A percentile compares a stretch with the other conserved stretches of the same genome.
Conservation (phyloP, 2,329 filamentous ascomycete genomes). For the Fusarium sp. region DNA sequence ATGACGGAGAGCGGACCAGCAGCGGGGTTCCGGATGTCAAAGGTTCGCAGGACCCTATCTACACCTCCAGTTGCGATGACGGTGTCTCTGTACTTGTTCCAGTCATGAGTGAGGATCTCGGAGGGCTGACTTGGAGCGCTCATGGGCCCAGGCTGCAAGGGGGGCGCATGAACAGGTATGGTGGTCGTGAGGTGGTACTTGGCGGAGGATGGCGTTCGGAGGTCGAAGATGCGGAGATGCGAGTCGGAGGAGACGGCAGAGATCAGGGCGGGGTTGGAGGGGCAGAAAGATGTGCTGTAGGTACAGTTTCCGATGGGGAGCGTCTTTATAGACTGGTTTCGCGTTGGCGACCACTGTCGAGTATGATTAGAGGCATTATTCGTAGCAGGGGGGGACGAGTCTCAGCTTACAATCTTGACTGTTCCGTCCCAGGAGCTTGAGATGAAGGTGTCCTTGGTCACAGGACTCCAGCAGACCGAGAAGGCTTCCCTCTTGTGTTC, state of each 20-base stretch:
- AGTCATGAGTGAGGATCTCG: conserved; percentile 94
- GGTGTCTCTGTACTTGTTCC: conserved; percentile 95
- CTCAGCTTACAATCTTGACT: conserved; percentile 76
- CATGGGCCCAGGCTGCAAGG: conserved; percentile 54
- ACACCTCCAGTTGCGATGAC: conserved; percentile 90
- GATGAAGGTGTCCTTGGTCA: conserved; percentile 89
- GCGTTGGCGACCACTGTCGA: conserved; percentile 82
- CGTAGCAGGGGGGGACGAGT: neutral
- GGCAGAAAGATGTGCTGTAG: conserved; percentile 91
- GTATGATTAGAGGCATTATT: conserved; percentile 9
- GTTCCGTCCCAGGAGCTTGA: conserved; percentile 97
- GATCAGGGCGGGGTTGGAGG: conserved; percentile 85
- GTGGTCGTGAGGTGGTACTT: conserved; percentile 87
- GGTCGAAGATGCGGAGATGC: conserved; percentile 89
- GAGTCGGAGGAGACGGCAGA: conserved; percentile 91
- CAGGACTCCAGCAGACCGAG: conserved; percentile 90
- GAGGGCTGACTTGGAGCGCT: conserved; percentile 67
- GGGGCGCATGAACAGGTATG: conserved; percentile 83
- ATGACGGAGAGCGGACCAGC: conserved; percentile 79
- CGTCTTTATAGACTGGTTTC: conserved; percentile 79
- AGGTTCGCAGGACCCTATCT: conserved; percentile 86
- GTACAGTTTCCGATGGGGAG: conserved; percentile 93
- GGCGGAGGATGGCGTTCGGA: conserved; percentile 85
- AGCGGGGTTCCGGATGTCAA: conserved; percentile 83
- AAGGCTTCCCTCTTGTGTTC: conserved; percentile 96